phyloP scores from a whole-genome alignment of 1,139 yeast genomes.

The Diutina neorugosa region DNA sequence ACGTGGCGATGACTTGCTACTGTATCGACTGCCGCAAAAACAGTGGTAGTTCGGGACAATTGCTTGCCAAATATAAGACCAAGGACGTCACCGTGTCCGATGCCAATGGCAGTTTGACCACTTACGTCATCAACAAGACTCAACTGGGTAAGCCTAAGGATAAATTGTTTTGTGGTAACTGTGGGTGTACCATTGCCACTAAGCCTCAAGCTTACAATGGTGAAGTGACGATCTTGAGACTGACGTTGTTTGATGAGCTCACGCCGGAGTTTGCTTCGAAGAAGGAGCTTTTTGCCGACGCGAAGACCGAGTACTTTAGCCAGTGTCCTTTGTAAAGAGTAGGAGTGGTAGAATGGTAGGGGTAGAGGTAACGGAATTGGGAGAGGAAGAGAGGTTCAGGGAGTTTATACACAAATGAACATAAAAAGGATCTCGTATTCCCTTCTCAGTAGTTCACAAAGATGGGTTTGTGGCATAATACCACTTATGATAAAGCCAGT shows the following conservation, averaged over 20 bases:
- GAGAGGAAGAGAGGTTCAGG: too few species aligned
- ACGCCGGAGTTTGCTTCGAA: not conserved
- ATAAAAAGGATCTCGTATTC: too few species aligned
- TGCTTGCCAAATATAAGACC: not conserved
- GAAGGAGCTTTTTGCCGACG: not conserved
- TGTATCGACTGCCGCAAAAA: constrained; percentile 2
- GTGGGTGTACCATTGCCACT: constrained; percentile 5
- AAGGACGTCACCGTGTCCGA: not conserved
- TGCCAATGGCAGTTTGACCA: not conserved
- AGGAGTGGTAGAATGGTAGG: too few species aligned
- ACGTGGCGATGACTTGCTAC: not conserved
- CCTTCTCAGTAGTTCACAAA: too few species aligned
- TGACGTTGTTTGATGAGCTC: not conserved
- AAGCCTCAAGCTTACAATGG: not conserved
- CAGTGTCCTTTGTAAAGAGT: not conserved
- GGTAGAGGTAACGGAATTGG: too few species aligned
- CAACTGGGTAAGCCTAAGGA: not conserved
- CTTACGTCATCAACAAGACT: not conserved
- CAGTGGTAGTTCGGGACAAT: not conserved
- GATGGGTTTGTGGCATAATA: too few species aligned
- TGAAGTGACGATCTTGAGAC: not conserved
- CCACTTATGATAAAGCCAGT: too few species aligned
- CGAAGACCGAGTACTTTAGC: not conserved
- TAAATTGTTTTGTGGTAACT: not conserved
- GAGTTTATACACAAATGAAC: too few species aligned